A percentile compares a stretch with the other conserved stretches of the same genome.
These are phyloP conservation scores for Rachicladosporium sp. DNA, from an alignment of 2,329 filamentous ascomycete genomes.

Conservation along the genomic window DNA sequence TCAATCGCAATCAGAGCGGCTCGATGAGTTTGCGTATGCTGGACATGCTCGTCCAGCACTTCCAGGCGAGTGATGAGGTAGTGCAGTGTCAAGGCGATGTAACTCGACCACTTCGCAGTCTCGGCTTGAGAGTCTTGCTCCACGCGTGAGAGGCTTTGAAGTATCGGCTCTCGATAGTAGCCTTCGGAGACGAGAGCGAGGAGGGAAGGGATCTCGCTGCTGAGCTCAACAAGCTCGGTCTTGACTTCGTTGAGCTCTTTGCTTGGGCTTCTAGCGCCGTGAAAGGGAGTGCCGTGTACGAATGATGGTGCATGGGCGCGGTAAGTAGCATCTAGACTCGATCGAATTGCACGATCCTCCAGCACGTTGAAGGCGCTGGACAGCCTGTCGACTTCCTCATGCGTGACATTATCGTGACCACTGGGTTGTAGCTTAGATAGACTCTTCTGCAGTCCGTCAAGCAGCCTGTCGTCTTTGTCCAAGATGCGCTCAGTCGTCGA, in stretches of 20 bases:
- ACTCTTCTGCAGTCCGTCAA: conserved; percentile 54
- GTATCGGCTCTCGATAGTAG: conserved; percentile 51
- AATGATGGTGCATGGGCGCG: conserved; percentile 6
- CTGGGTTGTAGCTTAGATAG: conserved; percentile 47
- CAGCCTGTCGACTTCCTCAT: conserved; percentile 43
- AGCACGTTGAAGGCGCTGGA: conserved; percentile 34
- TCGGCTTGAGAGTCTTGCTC: conserved; percentile 24
- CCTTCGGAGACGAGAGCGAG: conserved; percentile 60
- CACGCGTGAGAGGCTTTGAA: conserved; percentile 27
- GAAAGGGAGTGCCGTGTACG: background rate
- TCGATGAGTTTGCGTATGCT: conserved; percentile 18
- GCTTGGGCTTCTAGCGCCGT: conserved; percentile 40
- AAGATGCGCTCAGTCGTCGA: conserved; percentile 38
- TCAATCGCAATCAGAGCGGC: conserved; percentile 13
- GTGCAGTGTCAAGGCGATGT: conserved; percentile 29
- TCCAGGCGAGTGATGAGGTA: conserved; percentile 27
- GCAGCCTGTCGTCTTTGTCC: conserved; percentile 48
- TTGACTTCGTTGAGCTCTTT: conserved; percentile 35
- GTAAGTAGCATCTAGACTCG: conserved; percentile 41
- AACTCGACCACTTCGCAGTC: conserved; percentile 30
- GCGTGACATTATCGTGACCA: conserved; percentile 35
- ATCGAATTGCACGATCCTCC: conserved; percentile 29
- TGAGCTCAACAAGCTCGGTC: conserved; percentile 56
- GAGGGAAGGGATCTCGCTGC: conserved; percentile 56
- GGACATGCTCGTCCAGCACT: conserved; percentile 14